Conservation (phyloP, 1,284 basidiomycete genomes). For the Malassezia restricta region DNA sequence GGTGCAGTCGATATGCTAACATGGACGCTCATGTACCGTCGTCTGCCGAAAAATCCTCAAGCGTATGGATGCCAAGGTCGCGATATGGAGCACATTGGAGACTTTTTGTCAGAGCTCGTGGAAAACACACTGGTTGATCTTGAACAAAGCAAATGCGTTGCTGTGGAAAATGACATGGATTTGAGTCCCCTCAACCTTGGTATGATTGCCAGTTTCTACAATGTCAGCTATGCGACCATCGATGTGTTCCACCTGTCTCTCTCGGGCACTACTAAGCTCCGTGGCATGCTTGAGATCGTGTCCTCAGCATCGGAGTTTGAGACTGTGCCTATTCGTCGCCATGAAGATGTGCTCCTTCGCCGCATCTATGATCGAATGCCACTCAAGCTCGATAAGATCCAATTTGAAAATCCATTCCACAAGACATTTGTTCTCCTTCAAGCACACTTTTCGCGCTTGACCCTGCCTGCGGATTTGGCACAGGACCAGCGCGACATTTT, state of each 20-base stretch:
- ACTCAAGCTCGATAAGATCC: slow-evolving; percentile 69
- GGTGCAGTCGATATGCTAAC: slow-evolving; percentile 62
- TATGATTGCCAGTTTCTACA: slow-evolving; percentile 53
- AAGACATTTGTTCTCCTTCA: slow-evolving; percentile 94
- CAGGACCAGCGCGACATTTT: slow-evolving; percentile 78
- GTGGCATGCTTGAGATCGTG: slow-evolving; percentile 88
- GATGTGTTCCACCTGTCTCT: slow-evolving; percentile 92
- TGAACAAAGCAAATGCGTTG: slow-evolving; percentile 84
- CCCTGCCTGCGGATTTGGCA: slow-evolving; percentile 80
- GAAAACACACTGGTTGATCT: slow-evolving; percentile 84
- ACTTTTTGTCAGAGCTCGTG: slow-evolving; percentile 71
- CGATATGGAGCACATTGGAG: slow-evolving; percentile 37
- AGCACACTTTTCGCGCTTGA: slow-evolving; percentile 86
- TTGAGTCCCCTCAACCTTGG: slow-evolving; percentile 48
- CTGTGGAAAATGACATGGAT: slow-evolving; percentile 57
- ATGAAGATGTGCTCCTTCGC: slow-evolving; percentile 46
- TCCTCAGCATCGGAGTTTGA: slow-evolving; percentile 95
- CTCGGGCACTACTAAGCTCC: slow-evolving; percentile 92
- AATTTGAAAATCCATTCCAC: slow-evolving; percentile 90
- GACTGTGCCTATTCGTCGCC: slow-evolving; percentile 75
- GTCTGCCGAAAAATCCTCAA: slow-evolving; percentile 73
- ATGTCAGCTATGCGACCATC: slow-evolving; percentile 71
- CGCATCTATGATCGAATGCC: slow-evolving; percentile 94
- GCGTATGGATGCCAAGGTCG: slow-evolving; percentile 42
- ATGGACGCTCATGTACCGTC: slow-evolving; percentile 90